phyloP scores from a whole-genome alignment of 805 yeast genomes.

The Priceomyces castillae region DNA sequence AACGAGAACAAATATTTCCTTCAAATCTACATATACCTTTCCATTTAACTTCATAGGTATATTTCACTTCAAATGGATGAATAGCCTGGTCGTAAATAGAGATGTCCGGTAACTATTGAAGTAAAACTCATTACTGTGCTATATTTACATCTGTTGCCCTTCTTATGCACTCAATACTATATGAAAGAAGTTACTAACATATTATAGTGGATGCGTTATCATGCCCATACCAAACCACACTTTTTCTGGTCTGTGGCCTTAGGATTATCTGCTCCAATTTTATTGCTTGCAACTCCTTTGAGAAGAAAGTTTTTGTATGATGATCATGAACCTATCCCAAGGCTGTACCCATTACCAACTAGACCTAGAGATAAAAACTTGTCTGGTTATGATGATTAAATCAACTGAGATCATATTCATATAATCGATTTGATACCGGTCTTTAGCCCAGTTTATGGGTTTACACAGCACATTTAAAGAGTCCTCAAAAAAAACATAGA shows the following conservation, averaged over 20 bases:
- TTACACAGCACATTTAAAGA: too few species aligned
- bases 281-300: constrained; percentile 60
- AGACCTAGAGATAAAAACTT: constrained; percentile 49
- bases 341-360: constrained; percentile 54
- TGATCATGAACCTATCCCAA: constrained; percentile 66
- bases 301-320: constrained; percentile 66
- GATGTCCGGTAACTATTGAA: too few species aligned
- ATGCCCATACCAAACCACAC: constrained; percentile 75
- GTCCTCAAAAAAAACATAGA: too few species aligned
- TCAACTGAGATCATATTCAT: neutral
- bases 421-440: neutral
- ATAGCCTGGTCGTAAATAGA: too few species aligned
- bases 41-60: too few species aligned
- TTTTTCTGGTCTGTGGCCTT: constrained; percentile 61
- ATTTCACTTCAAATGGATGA: too few species aligned
- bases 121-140: too few species aligned
- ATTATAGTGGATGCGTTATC: constrained; percentile 66
- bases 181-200: constrained; percentile 17
- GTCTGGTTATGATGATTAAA: constrained; percentile 54
- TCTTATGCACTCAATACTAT: too few species aligned
- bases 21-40: too few species aligned
- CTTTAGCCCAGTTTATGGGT: too few species aligned
- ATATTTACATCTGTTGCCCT: too few species aligned
- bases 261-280: constrained; percentile 66
- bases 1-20: too few species aligned